Evolutionary conservation across 2,329 filamentous ascomycete genomes (phyloP), one percentile per base, ranked within the genome.

Genomic region (Trichoderma afroharzianum): DNA sequence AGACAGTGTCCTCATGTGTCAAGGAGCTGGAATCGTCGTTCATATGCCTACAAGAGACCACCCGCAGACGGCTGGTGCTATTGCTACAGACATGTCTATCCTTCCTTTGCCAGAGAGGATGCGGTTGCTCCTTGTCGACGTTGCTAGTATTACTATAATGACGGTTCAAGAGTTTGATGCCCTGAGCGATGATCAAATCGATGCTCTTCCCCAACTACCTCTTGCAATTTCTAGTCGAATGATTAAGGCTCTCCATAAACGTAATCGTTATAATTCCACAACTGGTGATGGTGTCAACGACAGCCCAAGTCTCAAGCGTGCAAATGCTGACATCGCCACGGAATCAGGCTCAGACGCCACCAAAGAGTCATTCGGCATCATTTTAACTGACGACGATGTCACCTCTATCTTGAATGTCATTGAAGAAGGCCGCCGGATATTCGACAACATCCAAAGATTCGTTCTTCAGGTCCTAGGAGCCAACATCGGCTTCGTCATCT

Each of bases 241-340:
- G 91, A 92, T 93, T 71, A 89, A 91, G 71, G 90, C 90, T n/a
- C 84, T 93, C 21, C 90, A 92, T 76, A 85, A 90, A 24, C 86
- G 90, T 57, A 84, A 85, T 36, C 82, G 83, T 18, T 92, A 89
- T 76, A 88, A 87, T 47, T 90, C 89, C 63, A 92, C 92, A 90
- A 92, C 90, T 32, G 90, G 90, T 63, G 91, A 92, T 75, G 90
- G 90, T 62, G 90, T 92, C 36, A 92, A 92, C 73, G 91, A 92
- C 76, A 88, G 88, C 8, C 91, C 90, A 1, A 90, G 88, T 15
- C 84, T 92, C 28, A 89, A 91, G 78, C 85, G 85, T 63, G 87
- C 90, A 1, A 90, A 93, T 75, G 89, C 93, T 12, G 90, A 89
- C 72, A 93, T 92, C 72, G 90, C 90, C 18, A 92, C 92, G 90